A percentile compares a stretch with the other conserved stretches of the same genome.
Conservation (phyloP, 2,329 filamentous ascomycete genomes). For the Pyricularia grisea region DNA sequence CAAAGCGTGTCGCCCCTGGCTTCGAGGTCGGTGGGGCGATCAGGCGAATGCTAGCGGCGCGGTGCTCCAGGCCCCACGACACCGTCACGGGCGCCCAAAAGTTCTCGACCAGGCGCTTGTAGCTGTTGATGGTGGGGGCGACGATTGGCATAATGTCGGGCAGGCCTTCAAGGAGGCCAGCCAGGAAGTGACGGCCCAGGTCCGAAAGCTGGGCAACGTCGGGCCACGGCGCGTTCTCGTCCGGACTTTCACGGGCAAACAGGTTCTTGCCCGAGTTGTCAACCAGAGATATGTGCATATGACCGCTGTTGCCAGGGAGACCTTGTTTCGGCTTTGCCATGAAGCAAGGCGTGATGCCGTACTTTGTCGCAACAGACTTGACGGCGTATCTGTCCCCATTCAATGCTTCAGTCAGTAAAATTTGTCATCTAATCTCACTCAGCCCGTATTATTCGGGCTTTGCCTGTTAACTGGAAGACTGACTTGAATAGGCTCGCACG, state of each 20-base stretch:
- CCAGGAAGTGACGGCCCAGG: slow-evolving; percentile 84
- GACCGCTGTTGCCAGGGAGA: slow-evolving; percentile 87
- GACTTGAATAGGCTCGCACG: slow-evolving; percentile 82
- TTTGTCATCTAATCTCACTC: neutral
- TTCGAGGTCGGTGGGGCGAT: slow-evolving; percentile 84
- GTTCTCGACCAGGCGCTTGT: slow-evolving; percentile 96
- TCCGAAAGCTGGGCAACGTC: slow-evolving; percentile 79
- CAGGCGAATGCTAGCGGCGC: slow-evolving; percentile 80
- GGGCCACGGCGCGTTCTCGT: slow-evolving; percentile 60
- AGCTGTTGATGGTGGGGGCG: slow-evolving; percentile 92
- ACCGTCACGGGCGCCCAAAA: slow-evolving; percentile 98
- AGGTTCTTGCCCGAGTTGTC: slow-evolving; percentile 78
- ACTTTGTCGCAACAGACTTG: slow-evolving; percentile 77
- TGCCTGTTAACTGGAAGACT: neutral
- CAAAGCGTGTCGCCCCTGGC: slow-evolving; percentile 79
- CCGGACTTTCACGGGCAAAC: slow-evolving; percentile 62
- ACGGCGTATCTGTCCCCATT: slow-evolving; percentile 55
- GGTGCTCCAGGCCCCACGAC: slow-evolving; percentile 93
- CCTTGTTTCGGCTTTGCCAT: slow-evolving; percentile 96
- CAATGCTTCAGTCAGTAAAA: neutral
- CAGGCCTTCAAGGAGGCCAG: slow-evolving; percentile 78
- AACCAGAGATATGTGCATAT: slow-evolving; percentile 88
- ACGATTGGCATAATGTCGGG: slow-evolving; percentile 94
- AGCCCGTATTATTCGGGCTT: neutral
- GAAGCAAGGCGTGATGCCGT: slow-evolving; percentile 92